phyloP scores from a whole-genome alignment of 2,329 filamentous ascomycete species.

The Aspergillus novofumigatus region DNA sequence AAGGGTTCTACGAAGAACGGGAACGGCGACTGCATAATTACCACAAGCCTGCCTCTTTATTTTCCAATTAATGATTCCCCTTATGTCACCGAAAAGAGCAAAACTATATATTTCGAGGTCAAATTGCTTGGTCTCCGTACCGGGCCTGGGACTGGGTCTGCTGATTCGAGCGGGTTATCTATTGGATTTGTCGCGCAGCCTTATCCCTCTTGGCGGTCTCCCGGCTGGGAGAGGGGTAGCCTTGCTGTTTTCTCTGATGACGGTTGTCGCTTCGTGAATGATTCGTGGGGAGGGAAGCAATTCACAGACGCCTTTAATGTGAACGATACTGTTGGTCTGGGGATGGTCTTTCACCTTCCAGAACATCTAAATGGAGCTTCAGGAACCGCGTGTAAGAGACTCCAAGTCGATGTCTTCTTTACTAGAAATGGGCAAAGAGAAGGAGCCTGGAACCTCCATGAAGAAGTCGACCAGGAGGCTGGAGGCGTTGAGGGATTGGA shows the following conservation, averaged over 20 bases:
- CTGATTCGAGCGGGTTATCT: conserved; percentile 51
- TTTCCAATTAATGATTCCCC: conserved; percentile 50
- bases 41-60: conserved; percentile 56
- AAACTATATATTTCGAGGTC: conserved; percentile 59
- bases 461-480: conserved; percentile 55
- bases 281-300: conserved; percentile 56
- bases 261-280: conserved; percentile 59
- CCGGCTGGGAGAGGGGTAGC: conserved; percentile 60
- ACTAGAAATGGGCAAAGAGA: conserved; percentile 53
- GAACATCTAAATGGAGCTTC: conserved; percentile 31
- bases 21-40: conserved; percentile 49
- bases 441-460: conserved; percentile 57
- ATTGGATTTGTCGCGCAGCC: conserved; percentile 59
- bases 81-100: conserved; percentile 40
- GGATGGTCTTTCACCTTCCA: conserved; percentile 50
- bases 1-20: conserved; percentile 40
- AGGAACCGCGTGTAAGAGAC: conserved; percentile 17
- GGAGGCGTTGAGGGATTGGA: conserved; percentile 62
- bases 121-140: conserved; percentile 44
- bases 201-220: conserved; percentile 59
- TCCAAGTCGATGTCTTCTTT: conserved; percentile 54
- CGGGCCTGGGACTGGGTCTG: conserved; percentile 26
- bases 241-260: conserved; percentile 61
- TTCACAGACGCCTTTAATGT: conserved; percentile 52
- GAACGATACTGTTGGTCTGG: conserved; percentile 57